Percentiles rank a stretch among this genome's conserved stretches.
phyloP scores from a whole-genome alignment of 140 eudicot genomes.

The Bidens hawaiensis region DNA sequence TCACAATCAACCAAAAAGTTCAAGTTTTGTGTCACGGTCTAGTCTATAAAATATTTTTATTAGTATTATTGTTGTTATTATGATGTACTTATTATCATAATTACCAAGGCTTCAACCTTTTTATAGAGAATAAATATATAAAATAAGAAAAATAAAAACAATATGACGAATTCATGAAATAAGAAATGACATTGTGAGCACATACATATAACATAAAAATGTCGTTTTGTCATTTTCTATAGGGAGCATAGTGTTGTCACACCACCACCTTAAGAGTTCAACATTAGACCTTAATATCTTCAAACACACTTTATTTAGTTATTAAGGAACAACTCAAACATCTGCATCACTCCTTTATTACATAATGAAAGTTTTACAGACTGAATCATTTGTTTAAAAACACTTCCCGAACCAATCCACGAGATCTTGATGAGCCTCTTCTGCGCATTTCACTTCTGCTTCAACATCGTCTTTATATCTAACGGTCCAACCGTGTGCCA shows the following conservation, averaged over 20 bases:
- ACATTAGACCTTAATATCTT: too few relatives aligned
- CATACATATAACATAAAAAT: neutral
- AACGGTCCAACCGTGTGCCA: slow-evolving; percentile 74
- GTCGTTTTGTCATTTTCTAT: neutral
- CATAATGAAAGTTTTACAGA: too few relatives aligned
- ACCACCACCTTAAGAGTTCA: too few relatives aligned
- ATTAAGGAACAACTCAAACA: too few relatives aligned
- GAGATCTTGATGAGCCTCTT: slow-evolving; percentile 64
- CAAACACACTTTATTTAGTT: too few relatives aligned
- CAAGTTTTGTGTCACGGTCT: too few relatives aligned
- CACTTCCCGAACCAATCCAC: slow-evolving; percentile 53
- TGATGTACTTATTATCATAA: too few relatives aligned
- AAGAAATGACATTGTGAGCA: neutral
- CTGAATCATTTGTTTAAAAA: neutral
- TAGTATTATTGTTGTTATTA: too few relatives aligned
- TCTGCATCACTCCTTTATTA: too few relatives aligned
- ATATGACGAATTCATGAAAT: neutral
- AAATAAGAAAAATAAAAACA: neutral
- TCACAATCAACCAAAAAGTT: too few relatives aligned
- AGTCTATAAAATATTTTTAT: too few relatives aligned
- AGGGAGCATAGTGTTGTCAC: neutral
- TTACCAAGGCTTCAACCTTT: neutral
- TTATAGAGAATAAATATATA: neutral
- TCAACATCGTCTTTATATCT: slow-evolving; percentile 57
- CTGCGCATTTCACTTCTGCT: slow-evolving; percentile 42